A percentile compares a stretch with the other conserved stretches of the same genome.
These are phyloP conservation scores for Hemisphaericaspora nanyangensis DNA, from an alignment of 805 yeast species.

Conservation along the genomic window DNA sequence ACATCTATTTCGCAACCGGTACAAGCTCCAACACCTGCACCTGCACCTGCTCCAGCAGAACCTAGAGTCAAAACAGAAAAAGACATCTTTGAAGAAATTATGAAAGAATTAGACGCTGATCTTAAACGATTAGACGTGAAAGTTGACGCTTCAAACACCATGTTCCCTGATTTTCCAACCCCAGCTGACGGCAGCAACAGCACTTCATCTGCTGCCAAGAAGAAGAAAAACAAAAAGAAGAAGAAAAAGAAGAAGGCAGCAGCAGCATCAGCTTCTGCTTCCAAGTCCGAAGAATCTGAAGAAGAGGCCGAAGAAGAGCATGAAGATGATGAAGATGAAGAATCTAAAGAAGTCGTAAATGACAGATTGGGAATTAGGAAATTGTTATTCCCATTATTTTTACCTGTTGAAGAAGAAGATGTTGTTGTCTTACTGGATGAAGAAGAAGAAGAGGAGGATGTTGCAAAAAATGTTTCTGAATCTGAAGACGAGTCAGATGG, in stretches of 20 bases:
- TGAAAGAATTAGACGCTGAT: not conserved
- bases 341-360: not conserved
- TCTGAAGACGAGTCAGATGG: not conserved
- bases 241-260: not conserved
- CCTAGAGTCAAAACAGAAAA: not conserved
- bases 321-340: not conserved
- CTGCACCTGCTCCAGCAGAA: not conserved
- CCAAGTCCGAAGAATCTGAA: not conserved
- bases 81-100: not conserved
- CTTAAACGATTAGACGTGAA: not conserved
- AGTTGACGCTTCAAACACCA: not conserved
- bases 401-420: not conserved
- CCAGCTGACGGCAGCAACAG: not conserved
- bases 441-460: not conserved
- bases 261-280: not conserved
- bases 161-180: too few relatives aligned
- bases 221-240: not conserved
- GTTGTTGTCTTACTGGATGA: not conserved
- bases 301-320: not conserved
- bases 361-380: not conserved
- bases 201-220: not conserved
- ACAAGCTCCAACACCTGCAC: not conserved
- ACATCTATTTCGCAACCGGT: not conserved
- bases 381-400: not conserved
- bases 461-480: not conserved